Base-by-base conservation (phyloP, 1,284 basidiomycete species). In the Farysia itapuensis region DNA sequence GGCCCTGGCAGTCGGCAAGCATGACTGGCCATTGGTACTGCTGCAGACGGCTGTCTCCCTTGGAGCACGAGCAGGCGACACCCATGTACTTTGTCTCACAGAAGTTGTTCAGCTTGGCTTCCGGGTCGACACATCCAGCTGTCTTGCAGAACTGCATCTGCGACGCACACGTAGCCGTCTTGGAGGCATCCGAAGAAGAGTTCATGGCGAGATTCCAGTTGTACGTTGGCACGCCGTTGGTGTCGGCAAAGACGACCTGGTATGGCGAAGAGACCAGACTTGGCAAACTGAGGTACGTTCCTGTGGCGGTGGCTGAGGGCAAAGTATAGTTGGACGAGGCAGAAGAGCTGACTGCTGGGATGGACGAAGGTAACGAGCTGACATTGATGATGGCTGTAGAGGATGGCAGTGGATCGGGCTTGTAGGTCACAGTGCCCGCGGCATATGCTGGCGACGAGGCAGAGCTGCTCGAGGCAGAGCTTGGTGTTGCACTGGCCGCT, bases 11-110 rank as follows among this genome's bases (percentile, higher is more conserved):
- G 43, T 75, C 72, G 11, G 65, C 57, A 6, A 70, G 37, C 54
- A 70, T 67, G 12, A 73, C 63, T 9, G 72, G 72, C 72, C 72
- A 75, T 40, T 72, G 58, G 48, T 68, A 72, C 54, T 75, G 71
- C 33, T 57, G 22, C 31, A 75, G 50, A 23, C 64, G 47, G 19
- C 64, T 56, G 1, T 34, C 38, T 20, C 70, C 70, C 33, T 63
- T 65, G 35, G 26, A 42, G 47, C 72, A 74, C 7, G 47, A 57
- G 38, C 72, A 75, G 14, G 52, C 64, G 13, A 40, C 40, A 4
- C 61, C 67, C 67, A 70, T 70, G 37, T 70, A 57, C 29, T 48
- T 39, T 2, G 39, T 47, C 28, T 75, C 61, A 60, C 72, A 75
- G 29, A 75, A 73, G 63, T 75, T 75, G 51, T 51, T 48, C n/a